Evolutionary conservation across 441 rosid species (phyloP).

Genomic region (Croton laevigatus): DNA sequence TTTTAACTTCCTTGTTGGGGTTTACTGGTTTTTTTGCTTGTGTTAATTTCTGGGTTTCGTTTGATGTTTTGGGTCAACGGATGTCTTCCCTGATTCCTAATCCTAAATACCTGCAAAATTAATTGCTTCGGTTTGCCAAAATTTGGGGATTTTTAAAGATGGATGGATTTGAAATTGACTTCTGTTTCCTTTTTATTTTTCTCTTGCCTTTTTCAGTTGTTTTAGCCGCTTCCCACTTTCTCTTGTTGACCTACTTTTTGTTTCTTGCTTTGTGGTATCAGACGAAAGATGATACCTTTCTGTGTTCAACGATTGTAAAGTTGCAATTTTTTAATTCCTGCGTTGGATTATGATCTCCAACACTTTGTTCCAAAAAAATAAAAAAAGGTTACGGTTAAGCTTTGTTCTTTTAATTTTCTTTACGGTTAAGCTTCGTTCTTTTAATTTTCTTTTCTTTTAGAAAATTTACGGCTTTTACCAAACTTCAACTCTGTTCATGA

Average conservation of each 20-base stretch:
- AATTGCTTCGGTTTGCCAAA: background rate
- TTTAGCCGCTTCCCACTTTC: background rate
- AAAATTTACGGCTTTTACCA: background rate
- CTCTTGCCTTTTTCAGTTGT: background rate
- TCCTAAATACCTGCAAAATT: conserved; percentile 5
- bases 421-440: background rate
- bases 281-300: conserved; percentile 1
- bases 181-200: background rate
- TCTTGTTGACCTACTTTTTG: background rate
- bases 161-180: background rate
- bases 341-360: background rate
- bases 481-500: background rate
- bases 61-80: conserved; percentile 13
- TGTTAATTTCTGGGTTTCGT: background rate
- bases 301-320: background rate
- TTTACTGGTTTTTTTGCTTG: background rate
- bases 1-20: background rate
- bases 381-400: too few species aligned
- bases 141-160: background rate
- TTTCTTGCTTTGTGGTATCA: background rate
- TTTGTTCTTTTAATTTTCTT: background rate
- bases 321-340: conserved; percentile 2
- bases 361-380: background rate
- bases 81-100: background rate
- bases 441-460: background rate